phyloP scores from a whole-genome alignment of 2,329 filamentous ascomycete species.

The Podosphaera xanthii region DNA sequence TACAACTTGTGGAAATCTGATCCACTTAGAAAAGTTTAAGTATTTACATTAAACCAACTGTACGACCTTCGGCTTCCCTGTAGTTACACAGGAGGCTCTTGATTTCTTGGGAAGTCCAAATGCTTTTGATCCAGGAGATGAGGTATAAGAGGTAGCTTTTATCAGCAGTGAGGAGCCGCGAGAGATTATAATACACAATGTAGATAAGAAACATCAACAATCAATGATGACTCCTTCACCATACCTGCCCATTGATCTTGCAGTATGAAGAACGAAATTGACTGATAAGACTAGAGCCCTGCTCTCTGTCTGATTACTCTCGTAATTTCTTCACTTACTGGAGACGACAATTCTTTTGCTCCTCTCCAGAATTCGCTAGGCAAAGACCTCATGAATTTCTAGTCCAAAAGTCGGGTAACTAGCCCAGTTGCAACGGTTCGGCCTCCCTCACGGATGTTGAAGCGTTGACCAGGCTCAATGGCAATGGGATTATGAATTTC shows the following conservation, averaged over 20 bases:
- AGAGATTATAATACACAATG: not conserved
- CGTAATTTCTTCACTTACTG: slow-evolving; percentile 1
- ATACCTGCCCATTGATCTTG: slow-evolving; percentile 5
- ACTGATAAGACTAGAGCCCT: slow-evolving; percentile 9
- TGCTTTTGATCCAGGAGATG: no score
- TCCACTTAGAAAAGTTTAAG: no score
- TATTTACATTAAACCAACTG: no score
- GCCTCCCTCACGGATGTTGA: slow-evolving; percentile 96
- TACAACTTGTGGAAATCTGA: no score
- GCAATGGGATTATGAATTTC: slow-evolving; percentile 68
- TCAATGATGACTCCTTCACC: slow-evolving; percentile 9
- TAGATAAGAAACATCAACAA: not conserved
- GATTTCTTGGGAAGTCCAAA: no score
- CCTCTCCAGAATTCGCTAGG: not conserved
- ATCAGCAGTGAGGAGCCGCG: no score
- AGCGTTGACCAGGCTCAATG: slow-evolving; percentile 75
- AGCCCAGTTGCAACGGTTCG: slow-evolving; percentile 70
- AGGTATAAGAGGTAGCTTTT: no score
- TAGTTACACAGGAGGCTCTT: no score
- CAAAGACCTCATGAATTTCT: not conserved
- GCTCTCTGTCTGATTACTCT: slow-evolving; percentile 3
- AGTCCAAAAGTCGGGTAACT: slow-evolving; percentile 40
- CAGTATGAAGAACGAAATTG: slow-evolving; percentile 4
- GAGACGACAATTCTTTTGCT: not conserved
- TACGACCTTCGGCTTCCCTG: no score